These are phyloP conservation scores for Annulohypoxylon bovei DNA, from an alignment of 495 filamentous ascomycete genomes.

Conservation along the genomic window DNA sequence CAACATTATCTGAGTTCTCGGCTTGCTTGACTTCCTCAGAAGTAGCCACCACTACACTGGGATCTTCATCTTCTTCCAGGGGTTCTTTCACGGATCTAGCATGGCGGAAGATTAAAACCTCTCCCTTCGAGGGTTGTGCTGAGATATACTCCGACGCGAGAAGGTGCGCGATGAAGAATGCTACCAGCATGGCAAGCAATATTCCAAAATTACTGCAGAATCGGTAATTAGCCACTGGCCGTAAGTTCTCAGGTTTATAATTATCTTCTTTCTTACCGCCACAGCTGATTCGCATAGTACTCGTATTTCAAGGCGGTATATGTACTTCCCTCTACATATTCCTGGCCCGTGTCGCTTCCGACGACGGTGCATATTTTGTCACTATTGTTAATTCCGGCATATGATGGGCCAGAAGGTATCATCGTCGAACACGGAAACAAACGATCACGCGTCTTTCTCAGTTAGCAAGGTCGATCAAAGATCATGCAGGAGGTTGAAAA, in stretches of 20 bases:
- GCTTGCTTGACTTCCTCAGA: not conserved
- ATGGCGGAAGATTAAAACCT: not conserved
- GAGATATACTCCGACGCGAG: constrained; percentile 68
- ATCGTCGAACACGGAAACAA: not conserved
- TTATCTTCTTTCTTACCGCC: constrained; percentile 71
- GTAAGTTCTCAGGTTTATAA: too few relatives aligned
- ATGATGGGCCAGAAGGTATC: not conserved
- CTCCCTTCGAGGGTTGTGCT: not conserved
- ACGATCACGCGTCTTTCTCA: not conserved
- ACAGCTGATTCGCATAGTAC: constrained; percentile 66
- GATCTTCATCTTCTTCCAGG: not conserved
- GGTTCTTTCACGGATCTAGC: not conserved
- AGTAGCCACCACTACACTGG: too few relatives aligned
- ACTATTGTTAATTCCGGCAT: constrained; percentile 43
- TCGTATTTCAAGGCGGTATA: constrained; percentile 64
- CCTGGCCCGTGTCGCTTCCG: constrained; percentile 60
- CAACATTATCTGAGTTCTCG: not conserved
- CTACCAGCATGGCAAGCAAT: constrained; percentile 42
- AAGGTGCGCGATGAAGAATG: constrained; percentile 67
- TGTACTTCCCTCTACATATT: constrained; percentile 58
- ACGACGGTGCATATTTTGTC: constrained; percentile 64
- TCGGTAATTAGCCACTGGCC: too few relatives aligned
- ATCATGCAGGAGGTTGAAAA: too few relatives aligned
- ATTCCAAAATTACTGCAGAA: constrained; percentile 48
- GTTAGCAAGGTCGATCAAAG: too few relatives aligned